A percentile compares a stretch with the other conserved stretches of the same genome.
Conservation (phyloP, 2,329 filamentous ascomycete species). For the Blumeria hordei region DNA sequence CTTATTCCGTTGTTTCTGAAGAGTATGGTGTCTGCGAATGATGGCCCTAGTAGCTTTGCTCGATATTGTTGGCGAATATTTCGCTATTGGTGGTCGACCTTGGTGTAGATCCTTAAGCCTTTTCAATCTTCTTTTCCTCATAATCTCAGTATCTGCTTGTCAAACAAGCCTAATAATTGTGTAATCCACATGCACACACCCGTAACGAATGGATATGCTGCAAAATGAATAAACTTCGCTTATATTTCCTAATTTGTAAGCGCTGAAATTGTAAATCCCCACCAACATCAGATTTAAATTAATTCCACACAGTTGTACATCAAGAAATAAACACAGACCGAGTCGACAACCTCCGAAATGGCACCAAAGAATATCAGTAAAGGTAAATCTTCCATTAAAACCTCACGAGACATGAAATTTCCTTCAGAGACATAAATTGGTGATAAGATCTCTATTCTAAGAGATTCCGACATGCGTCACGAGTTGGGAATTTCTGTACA, state of each 20-base stretch:
- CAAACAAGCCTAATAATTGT: background rate
- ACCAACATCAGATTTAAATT: background rate
- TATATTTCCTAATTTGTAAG: background rate
- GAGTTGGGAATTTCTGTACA: constrained; percentile 10
- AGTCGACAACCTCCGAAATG: constrained; percentile 12
- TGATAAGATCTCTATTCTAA: too few relatives aligned
- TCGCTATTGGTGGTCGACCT: constrained; percentile 29
- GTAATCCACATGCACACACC: background rate
- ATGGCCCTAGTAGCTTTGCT: constrained; percentile 37
- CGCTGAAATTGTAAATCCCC: background rate
- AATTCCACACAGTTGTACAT: background rate
- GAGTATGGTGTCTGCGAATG: constrained; percentile 40
- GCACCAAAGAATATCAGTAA: constrained; percentile 15
- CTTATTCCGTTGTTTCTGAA: constrained; percentile 36
- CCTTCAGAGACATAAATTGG: background rate
- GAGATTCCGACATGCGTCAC: too few relatives aligned
- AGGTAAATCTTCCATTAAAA: constrained; percentile 13
- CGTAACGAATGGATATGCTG: background rate
- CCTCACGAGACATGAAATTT: background rate
- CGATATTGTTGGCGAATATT: constrained; percentile 31
- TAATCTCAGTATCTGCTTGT: constrained; percentile 9
- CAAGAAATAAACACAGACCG: constrained; percentile 4
- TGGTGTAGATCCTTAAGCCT: constrained; percentile 23
- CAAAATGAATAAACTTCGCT: background rate
- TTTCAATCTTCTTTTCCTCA: constrained; percentile 21